Evolutionary conservation across 2,329 filamentous ascomycete species (phyloP), one percentile per base, ranked within the genome.

Genomic region (Colletotrichum agaves): DNA sequence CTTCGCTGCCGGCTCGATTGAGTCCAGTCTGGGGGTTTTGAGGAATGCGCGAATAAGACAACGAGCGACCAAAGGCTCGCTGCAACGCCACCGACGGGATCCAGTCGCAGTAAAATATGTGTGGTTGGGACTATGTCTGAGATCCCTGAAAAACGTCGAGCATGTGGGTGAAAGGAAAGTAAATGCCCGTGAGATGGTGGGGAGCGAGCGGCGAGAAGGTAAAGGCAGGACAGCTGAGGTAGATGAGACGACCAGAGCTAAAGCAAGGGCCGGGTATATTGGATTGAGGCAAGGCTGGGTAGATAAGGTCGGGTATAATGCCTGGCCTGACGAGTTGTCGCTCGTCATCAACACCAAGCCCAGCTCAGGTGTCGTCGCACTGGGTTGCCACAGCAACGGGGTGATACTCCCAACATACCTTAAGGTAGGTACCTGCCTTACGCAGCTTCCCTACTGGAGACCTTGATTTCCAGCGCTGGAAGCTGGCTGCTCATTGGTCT

Each of bases 151-250:
- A 44, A 21, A 43, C 17, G 12, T 49, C 13, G 35, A 19, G 31
- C 39, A 47, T 61, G 49, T 37, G 47, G 47, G 33, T 50, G 23
- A 66, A 66, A 62, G 41, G 49, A 65, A 39, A 47, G 57, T n/a
- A 47, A 56, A 62, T 62, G 33, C 12, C 43, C 23, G 35, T 44
- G 13, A 60, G 27, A 12, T 61, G 39, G 47, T 47, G 33, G 47
- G 23, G 47, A 50, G 47, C 47, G 57, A 53, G 41, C 23, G 33
- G 19, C 21, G 21, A 33, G 49, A 37, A 23, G 23, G 57, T 61
- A 55, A 50, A 47, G 43, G 33, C 33, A 61, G 55, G 33, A 46
- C 21, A 53, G 23, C 19, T 31, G 15, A 55, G 41, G 12, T 19
- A 17, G 33, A 17, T n/a, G 39, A 33, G 43, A 4, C 41, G 47